Conservation (phyloP, 148 eudicot species). For the Rhododendron henanense region DNA sequence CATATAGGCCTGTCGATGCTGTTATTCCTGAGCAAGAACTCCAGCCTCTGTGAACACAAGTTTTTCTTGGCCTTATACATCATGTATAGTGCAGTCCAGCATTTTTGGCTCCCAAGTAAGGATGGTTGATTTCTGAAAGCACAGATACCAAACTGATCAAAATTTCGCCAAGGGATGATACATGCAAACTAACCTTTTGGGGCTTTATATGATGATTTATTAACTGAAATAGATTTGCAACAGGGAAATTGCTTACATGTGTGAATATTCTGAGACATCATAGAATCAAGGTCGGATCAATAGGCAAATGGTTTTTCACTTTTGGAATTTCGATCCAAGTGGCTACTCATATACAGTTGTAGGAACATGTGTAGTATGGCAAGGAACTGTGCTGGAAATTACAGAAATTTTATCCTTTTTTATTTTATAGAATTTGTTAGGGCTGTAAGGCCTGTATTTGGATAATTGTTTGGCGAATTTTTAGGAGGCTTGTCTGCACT, state of each 20-base stretch:
- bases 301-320: background rate
- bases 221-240: background rate
- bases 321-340: background rate
- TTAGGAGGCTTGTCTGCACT: background rate
- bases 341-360: background rate
- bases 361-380: background rate
- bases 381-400: background rate
- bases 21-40: constrained; percentile 72
- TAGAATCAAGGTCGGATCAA: background rate
- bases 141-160: background rate
- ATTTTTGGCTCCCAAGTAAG: background rate
- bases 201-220: constrained; percentile 7
- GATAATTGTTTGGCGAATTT: background rate
- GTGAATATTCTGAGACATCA: constrained; percentile 11
- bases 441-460: background rate
- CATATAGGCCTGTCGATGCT: constrained; percentile 67
- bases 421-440: background rate
- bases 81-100: background rate
- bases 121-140: background rate
- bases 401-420: background rate
- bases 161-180: background rate
- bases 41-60: constrained; percentile 52
- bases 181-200: background rate
- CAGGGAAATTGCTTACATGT: constrained; percentile 8
- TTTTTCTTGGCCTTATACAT: background rate